phyloP scores from a whole-genome alignment of 2,329 filamentous ascomycete genomes.

The Monosporascus sp. region DNA sequence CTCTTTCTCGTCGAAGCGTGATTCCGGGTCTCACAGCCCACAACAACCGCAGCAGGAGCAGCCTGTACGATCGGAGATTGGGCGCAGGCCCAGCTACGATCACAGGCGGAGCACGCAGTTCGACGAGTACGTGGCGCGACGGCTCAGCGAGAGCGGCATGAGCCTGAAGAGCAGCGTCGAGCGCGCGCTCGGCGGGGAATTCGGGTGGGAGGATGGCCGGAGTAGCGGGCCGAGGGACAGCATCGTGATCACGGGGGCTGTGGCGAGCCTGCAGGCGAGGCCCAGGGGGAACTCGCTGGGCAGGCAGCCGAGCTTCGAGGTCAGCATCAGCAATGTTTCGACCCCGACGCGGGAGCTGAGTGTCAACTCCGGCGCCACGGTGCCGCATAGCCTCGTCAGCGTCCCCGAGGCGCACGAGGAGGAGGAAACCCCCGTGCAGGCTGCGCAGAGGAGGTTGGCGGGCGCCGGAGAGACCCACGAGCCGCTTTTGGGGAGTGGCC shows the following conservation, averaged over 20 bases:
- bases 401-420: conserved; percentile 26
- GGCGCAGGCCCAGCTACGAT: conserved; percentile 30
- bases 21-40: conserved; percentile 9
- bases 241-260: conserved; percentile 12
- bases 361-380: background rate
- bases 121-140: conserved; percentile 38
- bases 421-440: conserved; percentile 7
- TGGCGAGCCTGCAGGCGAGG: conserved; percentile 11
- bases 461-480: conserved; percentile 2
- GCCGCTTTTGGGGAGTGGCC: conserved; percentile 3
- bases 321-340: conserved; percentile 11
- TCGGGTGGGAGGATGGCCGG: conserved; percentile 19
- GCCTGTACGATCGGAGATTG: background rate
- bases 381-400: conserved; percentile 22
- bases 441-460: background rate
- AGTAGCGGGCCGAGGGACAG: conserved; percentile 4
- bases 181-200: conserved; percentile 27
- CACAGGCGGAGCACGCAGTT: conserved; percentile 44
- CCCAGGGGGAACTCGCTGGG: conserved; percentile 18
- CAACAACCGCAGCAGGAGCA: conserved; percentile 7
- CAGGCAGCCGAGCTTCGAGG: conserved; percentile 20
- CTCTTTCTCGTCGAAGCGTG: conserved; percentile 6
- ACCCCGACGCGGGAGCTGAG: background rate
- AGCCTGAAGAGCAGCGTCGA: conserved; percentile 21
- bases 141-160: conserved; percentile 20